Evolutionary conservation across 2,329 filamentous ascomycete genomes (phyloP).

Genomic region (Neonectria hederae): DNA sequence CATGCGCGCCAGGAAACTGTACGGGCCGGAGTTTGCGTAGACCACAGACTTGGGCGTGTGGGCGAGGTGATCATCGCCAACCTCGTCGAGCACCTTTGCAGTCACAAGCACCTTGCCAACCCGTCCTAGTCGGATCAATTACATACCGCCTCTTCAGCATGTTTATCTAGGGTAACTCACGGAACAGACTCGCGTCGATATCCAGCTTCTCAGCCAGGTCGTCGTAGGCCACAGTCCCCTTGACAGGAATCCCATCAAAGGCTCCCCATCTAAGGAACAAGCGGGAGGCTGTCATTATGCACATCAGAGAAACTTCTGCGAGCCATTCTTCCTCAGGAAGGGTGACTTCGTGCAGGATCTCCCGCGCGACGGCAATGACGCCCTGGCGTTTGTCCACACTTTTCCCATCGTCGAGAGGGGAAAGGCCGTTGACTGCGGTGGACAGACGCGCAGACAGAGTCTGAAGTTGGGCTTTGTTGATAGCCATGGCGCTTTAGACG

Average conservation of each 20-base stretch:
- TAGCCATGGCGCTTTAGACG: neutral
- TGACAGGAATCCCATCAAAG: constrained; percentile 45
- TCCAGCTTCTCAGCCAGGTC: constrained; percentile 42
- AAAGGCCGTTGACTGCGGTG: constrained; percentile 1
- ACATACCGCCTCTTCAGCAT: neutral
- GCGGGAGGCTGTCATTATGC: constrained; percentile 32
- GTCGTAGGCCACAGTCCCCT: constrained; percentile 39
- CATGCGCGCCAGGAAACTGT: constrained; percentile 10
- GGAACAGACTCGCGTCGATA: constrained; percentile 42
- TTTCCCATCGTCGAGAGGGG: neutral
- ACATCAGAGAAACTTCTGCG: constrained; percentile 11
- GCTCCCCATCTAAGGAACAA: constrained; percentile 46
- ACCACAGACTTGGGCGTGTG: constrained; percentile 22
- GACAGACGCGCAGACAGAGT: neutral
- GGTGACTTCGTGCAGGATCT: constrained; percentile 12
- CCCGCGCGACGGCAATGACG: constrained; percentile 5
- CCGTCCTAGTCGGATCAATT: constrained; percentile 1
- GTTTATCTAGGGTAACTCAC: constrained; percentile 4
- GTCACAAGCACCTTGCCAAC: constrained; percentile 15
- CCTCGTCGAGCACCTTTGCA: constrained; percentile 8
- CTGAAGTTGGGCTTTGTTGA: constrained; percentile 7
- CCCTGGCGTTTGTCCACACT: neutral
- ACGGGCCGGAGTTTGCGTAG: neutral
- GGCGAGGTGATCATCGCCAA: constrained; percentile 5
- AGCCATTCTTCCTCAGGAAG: constrained; percentile 19